Evolutionary conservation across 495 filamentous ascomycete species (phyloP).

Genomic region (Lentithecium fluviatile): DNA sequence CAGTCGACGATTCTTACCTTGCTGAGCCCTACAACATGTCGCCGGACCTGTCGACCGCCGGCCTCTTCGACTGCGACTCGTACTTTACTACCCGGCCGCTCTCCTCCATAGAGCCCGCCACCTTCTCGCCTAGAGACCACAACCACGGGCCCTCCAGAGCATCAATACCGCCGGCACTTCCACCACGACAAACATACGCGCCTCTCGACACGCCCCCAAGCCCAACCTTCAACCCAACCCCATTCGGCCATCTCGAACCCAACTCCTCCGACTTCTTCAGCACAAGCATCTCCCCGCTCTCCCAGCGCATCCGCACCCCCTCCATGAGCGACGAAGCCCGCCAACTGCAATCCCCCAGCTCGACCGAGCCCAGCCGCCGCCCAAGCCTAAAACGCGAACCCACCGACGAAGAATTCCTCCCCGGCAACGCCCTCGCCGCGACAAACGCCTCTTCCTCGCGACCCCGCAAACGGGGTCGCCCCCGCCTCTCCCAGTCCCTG

Average conservation of each 20-base stretch:
- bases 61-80: conserved; percentile 20
- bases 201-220: neutral
- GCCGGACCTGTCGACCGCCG: conserved; percentile 24
- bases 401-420: neutral
- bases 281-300: conserved; percentile 6
- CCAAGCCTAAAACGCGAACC: conserved; percentile 24
- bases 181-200: neutral
- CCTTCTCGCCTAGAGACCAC: neutral
- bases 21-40: conserved; percentile 20
- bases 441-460: conserved; percentile 6
- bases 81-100: conserved; percentile 24
- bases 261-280: neutral
- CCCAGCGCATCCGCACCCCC: conserved; percentile 12
- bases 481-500: conserved; percentile 14
- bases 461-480: conserved; percentile 28
- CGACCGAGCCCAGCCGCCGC: neutral
- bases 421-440: too few relatives aligned
- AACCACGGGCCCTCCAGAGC: conserved; percentile 5
- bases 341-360: neutral
- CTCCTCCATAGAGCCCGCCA: conserved; percentile 9
- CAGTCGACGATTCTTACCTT: conserved; percentile 26
- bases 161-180: neutral
- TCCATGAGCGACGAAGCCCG: conserved; percentile 26
- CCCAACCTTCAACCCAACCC: conserved; percentile 6
- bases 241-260: conserved; percentile 10